A percentile compares a stretch with the other conserved stretches of the same genome.
These are phyloP conservation scores for Populus alba DNA, from an alignment of 345 rosid species.

Conservation along the genomic window DNA sequence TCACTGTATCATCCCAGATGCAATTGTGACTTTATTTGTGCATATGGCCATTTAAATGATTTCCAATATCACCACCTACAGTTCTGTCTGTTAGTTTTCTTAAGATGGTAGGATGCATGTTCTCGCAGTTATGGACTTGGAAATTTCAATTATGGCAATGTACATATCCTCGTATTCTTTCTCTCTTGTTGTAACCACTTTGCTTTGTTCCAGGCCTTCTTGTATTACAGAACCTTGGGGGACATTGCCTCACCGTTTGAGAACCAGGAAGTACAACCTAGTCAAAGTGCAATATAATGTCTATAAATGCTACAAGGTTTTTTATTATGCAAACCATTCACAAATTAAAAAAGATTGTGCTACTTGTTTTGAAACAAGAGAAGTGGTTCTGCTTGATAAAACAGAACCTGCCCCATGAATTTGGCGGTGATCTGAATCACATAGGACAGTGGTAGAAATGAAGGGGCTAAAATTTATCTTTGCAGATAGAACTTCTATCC, in stretches of 20 bases:
- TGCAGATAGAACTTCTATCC: not conserved
- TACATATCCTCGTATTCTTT: too few species aligned
- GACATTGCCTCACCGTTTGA: too few species aligned
- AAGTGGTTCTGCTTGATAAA: not conserved
- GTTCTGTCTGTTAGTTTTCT: not conserved
- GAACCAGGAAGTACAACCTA: too few species aligned
- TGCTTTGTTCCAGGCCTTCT: not conserved
- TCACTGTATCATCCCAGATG: not conserved
- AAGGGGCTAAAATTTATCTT: not conserved
- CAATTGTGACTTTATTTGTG: not conserved
- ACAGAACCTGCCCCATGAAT: not conserved
- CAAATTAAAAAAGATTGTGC: not conserved
- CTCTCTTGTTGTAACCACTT: too few species aligned
- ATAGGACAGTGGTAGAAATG: not conserved
- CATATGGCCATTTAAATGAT: not conserved
- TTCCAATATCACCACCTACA: not conserved
- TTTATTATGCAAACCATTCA: too few species aligned
- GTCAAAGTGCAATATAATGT: too few species aligned
- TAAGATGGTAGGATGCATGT: not conserved
- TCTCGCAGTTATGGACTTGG: not conserved
- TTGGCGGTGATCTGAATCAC: not conserved
- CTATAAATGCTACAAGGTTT: too few species aligned
- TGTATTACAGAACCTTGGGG: too few species aligned
- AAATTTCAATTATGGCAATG: not conserved
- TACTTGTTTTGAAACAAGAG: too few species aligned